Conservation (phyloP, 805 yeast species). For the Saccharomycopsis malanga region DNA sequence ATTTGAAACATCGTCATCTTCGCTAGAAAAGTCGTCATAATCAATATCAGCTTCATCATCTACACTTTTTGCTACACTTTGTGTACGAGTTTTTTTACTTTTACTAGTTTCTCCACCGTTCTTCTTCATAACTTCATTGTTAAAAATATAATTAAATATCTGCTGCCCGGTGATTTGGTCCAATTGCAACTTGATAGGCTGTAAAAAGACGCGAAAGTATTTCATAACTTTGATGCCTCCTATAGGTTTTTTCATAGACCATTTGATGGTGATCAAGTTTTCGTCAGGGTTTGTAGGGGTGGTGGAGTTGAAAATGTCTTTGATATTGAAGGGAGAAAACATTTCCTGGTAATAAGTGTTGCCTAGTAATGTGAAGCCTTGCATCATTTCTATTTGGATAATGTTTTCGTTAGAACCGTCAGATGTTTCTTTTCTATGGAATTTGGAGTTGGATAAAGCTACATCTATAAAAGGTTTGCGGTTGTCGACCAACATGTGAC, state of each 20-base stretch:
- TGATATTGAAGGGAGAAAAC: slow-evolving; percentile 42
- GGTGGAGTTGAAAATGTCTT: slow-evolving; percentile 18
- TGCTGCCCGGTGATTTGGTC: slow-evolving; percentile 65
- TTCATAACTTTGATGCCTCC: slow-evolving; percentile 87
- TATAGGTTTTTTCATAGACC: slow-evolving; percentile 81
- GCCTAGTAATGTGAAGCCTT: slow-evolving; percentile 57
- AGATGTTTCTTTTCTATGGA: slow-evolving; percentile 52
- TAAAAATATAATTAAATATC: slow-evolving; percentile 65
- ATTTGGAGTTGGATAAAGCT: slow-evolving; percentile 53
- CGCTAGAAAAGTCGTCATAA: slow-evolving; percentile 6
- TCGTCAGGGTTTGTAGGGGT: slow-evolving; percentile 17
- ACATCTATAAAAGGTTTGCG: slow-evolving; percentile 64
- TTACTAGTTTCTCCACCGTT: slow-evolving; percentile 4
- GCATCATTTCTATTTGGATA: slow-evolving; percentile 52
- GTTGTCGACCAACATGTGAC: slow-evolving; percentile 59
- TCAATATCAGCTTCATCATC: slow-evolving; percentile 18
- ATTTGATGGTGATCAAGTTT: slow-evolving; percentile 39
- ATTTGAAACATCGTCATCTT: slow-evolving; percentile 20
- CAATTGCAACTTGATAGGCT: slow-evolving; percentile 64
- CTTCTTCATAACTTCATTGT: slow-evolving; percentile 33
- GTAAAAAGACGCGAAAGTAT: slow-evolving; percentile 48
- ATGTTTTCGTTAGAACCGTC: slow-evolving; percentile 63
- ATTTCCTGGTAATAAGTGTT: slow-evolving; percentile 63
- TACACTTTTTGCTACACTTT: slow-evolving; percentile 21
- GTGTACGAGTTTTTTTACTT: slow-evolving; percentile 3